These are phyloP conservation scores for Eutrema heterophyllum DNA, from an alignment of 345 rosid genomes.

Conservation along the genomic window DNA sequence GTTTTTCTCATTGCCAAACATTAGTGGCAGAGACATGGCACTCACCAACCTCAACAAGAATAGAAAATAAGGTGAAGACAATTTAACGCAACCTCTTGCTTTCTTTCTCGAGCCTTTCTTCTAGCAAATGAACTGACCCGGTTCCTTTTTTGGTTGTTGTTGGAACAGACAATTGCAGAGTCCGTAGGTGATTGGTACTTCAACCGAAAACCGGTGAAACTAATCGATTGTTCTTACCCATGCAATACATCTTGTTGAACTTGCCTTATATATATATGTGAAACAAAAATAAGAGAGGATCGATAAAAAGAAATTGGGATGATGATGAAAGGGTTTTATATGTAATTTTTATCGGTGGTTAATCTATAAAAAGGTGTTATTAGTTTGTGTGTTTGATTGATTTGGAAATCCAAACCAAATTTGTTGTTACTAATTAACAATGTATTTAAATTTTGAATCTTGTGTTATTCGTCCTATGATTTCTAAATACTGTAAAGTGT, in stretches of 20 bases:
- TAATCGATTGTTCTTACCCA: constrained; percentile 79
- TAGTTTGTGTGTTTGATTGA: no score
- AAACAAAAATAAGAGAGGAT: neutral
- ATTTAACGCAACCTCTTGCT: neutral
- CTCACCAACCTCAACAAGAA: neutral
- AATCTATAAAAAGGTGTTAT: no score
- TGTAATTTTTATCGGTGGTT: no score
- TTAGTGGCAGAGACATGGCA: neutral
- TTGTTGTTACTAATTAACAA: no score
- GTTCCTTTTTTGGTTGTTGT: neutral
- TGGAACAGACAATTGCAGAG: neutral
- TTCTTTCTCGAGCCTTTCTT: neutral
- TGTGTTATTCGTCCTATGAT: no score
- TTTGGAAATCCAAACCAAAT: no score
- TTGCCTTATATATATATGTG: neutral
- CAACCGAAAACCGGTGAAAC: constrained; percentile 46
- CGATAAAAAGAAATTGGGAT: no score
- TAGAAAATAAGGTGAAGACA: neutral
- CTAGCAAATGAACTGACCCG: neutral
- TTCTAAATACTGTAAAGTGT: no score
- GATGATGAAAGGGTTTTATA: no score
- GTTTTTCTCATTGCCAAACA: neutral
- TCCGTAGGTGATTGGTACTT: constrained; percentile 89
- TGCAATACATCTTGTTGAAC: constrained; percentile 77
- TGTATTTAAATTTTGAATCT: no score